A percentile compares a stretch with the other conserved stretches of the same genome.
Conservation (phyloP, 2,329 filamentous ascomycete genomes). For the Diaporthe australafricana region DNA sequence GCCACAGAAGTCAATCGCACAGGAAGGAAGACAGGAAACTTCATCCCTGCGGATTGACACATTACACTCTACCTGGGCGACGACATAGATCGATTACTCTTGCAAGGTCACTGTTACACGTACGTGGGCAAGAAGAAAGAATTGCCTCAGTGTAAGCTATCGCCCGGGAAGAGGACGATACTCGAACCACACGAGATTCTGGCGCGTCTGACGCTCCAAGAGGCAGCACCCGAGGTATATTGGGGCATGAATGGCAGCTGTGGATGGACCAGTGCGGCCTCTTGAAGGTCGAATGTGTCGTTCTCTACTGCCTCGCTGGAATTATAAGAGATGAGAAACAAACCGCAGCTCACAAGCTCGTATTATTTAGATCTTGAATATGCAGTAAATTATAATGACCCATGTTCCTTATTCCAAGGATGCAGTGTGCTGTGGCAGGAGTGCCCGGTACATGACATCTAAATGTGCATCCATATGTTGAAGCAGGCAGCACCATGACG, state of each 20-base stretch:
- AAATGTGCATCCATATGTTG: too few species aligned
- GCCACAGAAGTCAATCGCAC: neutral
- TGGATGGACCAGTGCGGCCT: neutral
- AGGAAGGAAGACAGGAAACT: neutral
- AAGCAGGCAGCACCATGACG: too few species aligned
- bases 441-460: too few species aligned
- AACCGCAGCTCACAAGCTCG: too few species aligned
- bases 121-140: neutral
- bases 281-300: too few species aligned
- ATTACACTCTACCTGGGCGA: neutral
- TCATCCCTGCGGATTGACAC: neutral
- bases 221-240: neutral
- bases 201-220: neutral
- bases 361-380: too few species aligned
- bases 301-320: too few species aligned
- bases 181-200: neutral
- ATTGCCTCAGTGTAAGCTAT: neutral
- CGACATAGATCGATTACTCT: neutral
- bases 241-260: neutral
- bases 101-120: neutral
- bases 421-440: too few species aligned
- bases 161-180: neutral
- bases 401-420: too few species aligned
- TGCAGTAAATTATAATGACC: too few species aligned
- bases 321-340: too few species aligned